phyloP scores from a whole-genome alignment of 495 filamentous ascomycete species.

The Tuber brumale region DNA sequence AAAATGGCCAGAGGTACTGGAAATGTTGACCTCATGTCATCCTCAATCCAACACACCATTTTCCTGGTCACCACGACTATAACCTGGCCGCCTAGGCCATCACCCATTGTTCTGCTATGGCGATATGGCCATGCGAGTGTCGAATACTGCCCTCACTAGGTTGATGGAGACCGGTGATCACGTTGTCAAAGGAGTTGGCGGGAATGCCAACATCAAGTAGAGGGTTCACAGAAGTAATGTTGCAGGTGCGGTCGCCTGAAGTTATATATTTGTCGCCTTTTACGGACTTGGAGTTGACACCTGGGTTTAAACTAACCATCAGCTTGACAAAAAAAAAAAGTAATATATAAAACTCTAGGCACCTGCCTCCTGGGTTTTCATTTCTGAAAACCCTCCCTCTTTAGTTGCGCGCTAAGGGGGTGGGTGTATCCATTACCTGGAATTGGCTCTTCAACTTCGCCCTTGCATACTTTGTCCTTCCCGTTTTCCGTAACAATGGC shows the following conservation, averaged over 20 bases:
- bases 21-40: slow-evolving; percentile 58
- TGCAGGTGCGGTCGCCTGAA: slow-evolving; percentile 67
- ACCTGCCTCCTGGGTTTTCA: slow-evolving; percentile 68
- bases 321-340: neutral
- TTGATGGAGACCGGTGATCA: slow-evolving; percentile 51
- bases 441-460: slow-evolving; percentile 76
- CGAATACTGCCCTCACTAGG: slow-evolving; percentile 61
- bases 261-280: slow-evolving; percentile 69
- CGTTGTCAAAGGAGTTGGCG: slow-evolving; percentile 53
- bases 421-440: slow-evolving; percentile 63
- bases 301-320: neutral
- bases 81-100: slow-evolving; percentile 56
- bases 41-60: slow-evolving; percentile 68
- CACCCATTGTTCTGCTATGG: slow-evolving; percentile 62
- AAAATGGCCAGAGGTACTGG: slow-evolving; percentile 61
- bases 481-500: slow-evolving; percentile 66
- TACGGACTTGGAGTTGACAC: slow-evolving; percentile 59
- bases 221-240: slow-evolving; percentile 55
- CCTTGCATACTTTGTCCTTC: slow-evolving; percentile 69
- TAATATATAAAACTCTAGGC: slow-evolving; percentile 52
- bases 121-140: slow-evolving; percentile 62
- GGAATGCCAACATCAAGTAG: slow-evolving; percentile 58
- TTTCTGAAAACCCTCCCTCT: slow-evolving; percentile 71
- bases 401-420: slow-evolving; percentile 62
- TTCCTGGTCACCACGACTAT: slow-evolving; percentile 56